Evolutionary conservation across 2,329 filamentous ascomycete species (phyloP), one percentile per base, ranked within the genome.

Genomic region (Phaeosphaeria sp.): DNA sequence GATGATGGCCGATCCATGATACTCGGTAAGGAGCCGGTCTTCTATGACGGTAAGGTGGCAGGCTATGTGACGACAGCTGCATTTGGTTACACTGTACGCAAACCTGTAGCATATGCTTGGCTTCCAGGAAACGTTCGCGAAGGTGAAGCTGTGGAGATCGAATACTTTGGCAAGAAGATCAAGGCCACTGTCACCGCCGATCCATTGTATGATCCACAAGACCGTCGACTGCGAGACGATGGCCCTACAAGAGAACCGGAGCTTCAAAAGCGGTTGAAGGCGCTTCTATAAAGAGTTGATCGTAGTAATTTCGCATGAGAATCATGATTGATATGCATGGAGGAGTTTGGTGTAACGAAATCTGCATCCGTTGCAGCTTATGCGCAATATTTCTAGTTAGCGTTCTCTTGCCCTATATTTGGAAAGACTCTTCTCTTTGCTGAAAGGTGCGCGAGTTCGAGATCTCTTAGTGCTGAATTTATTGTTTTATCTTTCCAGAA

Each of bases 1-100:
- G 79, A 88, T 42, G 85, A 89, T 58, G 82, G 84, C 0, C 72
- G 69, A 4, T 88, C 85, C 0, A 77, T 88, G 61, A 80, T 88
- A 0, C 71, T 89, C 0, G 86, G 86, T 6, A 88, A 88, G 66
- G 87, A 89, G 67, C 87, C 87, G 0, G 84, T 89, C 0, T 87
- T 82, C 54, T 62, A 79, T 15, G 68, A 81, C 2, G 81, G 80
- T 9, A 72, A 80, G 53, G 62, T 81, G 0, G 77, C 77, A 0
- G 86, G 87, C 0, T 89, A 89, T 59, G 78, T 89, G 23, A 88
- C 85, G 1, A 88, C 80, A 51, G 82, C 86, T 1, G 85, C 83
- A 0, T 89, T 88, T 65, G 87, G 84, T 0, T 88, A 85, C 64
- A 85, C 83, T 0, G 68, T 89, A 10, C 73, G 84, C 23, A 87